Base-by-base conservation (phyloP, 2,329 filamentous ascomycete species). In the Albophoma yamanashiensis region DNA sequence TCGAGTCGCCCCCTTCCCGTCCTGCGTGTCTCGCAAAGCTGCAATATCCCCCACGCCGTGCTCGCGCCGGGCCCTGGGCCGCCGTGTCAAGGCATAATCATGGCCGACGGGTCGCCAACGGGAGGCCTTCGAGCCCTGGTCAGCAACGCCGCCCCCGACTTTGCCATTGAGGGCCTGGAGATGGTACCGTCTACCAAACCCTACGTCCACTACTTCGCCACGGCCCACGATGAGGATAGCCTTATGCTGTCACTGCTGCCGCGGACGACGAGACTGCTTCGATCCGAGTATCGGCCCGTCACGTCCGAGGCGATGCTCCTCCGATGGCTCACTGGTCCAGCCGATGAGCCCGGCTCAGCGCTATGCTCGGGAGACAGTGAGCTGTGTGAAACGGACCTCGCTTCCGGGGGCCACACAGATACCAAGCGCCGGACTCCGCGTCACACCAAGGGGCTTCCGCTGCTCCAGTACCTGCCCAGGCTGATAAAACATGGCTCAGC, bases 191-290 rank as follows among this genome's bases (percentile, higher is more conserved):
- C 75, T 3, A 66, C 69, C 57, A 69, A 74, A 14, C 71, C 74
- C 11, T 74, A 78, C 60, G 73, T 75, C 59, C 68, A 74, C 57
- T 82, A 78, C 67, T 70, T 73, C 62, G 70, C 80, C 58, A 70
- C 68, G 40, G 68, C 78, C 52, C 75, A 74, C n/a, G 73, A 79
- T 58, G 74, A 72, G 9, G 72, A 72, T 20, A 68, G 65, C 12
- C 65, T 82, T 31, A 62, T 77, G 36, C 70, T 82, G 47, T 73
- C 75, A 42, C 65, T 80, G 4, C 69, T 78, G n/a, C 77, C 77
- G 8, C 68, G 73, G 42, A 64, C 72, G n/a, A 67, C 75, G 57
- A 74, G 75, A 59, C 69, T 81, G 36, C 70, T 83, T 39, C 75
- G 80, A 38, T 77, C 71, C 56, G 81, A 83, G 65, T 74, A 75